Base-by-base conservation (phyloP, 2,329 filamentous ascomycete genomes). In the Botryotinia calthae region DNA sequence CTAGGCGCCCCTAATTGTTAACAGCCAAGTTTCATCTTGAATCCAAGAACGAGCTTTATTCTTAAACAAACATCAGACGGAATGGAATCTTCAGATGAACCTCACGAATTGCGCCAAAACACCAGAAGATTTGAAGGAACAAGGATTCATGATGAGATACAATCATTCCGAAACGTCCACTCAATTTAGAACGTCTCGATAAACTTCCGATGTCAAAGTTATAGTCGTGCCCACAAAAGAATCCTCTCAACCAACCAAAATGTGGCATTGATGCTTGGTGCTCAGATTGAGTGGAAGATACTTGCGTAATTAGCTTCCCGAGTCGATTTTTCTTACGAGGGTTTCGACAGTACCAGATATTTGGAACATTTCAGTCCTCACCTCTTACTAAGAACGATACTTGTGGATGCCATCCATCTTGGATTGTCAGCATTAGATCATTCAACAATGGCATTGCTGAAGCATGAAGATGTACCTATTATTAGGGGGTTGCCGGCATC, bases 401-500 rank as follows among this genome's bases (percentile, higher is more conserved):
- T 44, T 10, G 10, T 25, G 22, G 59, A 40, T 44, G 37, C 40
- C 61, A 63, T 44, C 16, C 61, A 63, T 63, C 9, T 22, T 66
- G 37, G 34, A 16, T 20, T 66, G 63, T 66, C 63, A 66, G 44
- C 44, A 46, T 56, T 56, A 62, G 4, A 37, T 3, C 31, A n/a
- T 20, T n/a, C n/a, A 37, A 66, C 63, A 37, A 66, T 66, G 44
- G 46, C 63, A 67, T 67, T 20, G 64, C 46, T 54, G 46, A 67
- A n/a, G 20, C 16, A 25, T 37, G 63, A 51, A 66, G 64, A 54
- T 54, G 63, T 51, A 69, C 22, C 48, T 56, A 64, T 71, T 71
- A 48, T 65, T 71, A 54, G 69, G 69, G 34, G 25, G 22, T 66
- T 66, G n/a, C 54, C 59, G 67, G 48, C 59, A 71, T 56, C 18